phyloP scores from a whole-genome alignment of 768 basidiomycete genomes.

The Ramaria sp. region DNA sequence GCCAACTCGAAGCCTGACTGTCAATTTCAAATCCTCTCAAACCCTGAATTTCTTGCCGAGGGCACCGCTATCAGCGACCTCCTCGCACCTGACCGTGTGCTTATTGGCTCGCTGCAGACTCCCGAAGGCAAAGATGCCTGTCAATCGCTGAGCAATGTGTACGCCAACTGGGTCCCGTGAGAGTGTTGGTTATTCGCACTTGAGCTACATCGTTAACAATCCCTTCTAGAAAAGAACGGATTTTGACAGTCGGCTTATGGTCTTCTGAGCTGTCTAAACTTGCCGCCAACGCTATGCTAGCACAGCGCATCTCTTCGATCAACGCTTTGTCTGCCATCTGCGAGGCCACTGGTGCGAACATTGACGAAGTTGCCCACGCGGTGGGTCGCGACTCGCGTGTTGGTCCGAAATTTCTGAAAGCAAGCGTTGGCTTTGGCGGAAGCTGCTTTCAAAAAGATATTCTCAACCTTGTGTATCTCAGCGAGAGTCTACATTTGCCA shows the following conservation, averaged over 20 bases:
- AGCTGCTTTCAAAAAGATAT: slow-evolving; percentile 99
- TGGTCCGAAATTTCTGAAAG: slow-evolving; percentile 91
- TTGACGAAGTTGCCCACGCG: slow-evolving; percentile 93
- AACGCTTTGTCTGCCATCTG: slow-evolving; percentile 98
- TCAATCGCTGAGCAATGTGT: slow-evolving; percentile 63
- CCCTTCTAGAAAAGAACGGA: slow-evolving; percentile 46
- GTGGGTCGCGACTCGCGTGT: slow-evolving; percentile 90
- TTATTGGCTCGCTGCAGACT: slow-evolving; percentile 93
- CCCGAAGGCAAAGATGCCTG: slow-evolving; percentile 78
- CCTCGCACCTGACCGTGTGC: slow-evolving; percentile 83
- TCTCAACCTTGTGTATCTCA: slow-evolving; percentile 95
- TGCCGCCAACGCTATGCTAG: slow-evolving; percentile 98
- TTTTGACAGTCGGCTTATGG: slow-evolving; percentile 95
- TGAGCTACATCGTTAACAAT: background rate
- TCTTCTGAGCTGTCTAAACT: slow-evolving; percentile 97
- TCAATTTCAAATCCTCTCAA: slow-evolving; percentile 96
- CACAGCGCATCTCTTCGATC: slow-evolving; percentile 96
- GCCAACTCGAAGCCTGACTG: slow-evolving; percentile 90
- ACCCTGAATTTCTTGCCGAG: slow-evolving; percentile 98
- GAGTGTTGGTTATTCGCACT: slow-evolving; percentile 28
- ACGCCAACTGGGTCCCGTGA: slow-evolving; percentile 94
- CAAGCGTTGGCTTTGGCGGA: slow-evolving; percentile 94
- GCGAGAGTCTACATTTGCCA: slow-evolving; percentile 87
- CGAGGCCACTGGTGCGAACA: slow-evolving; percentile 97
- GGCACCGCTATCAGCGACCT: slow-evolving; percentile 93